These are phyloP conservation scores for Amanita phalloides DNA, from an alignment of 768 basidiomycete species.

Conservation along the genomic window DNA sequence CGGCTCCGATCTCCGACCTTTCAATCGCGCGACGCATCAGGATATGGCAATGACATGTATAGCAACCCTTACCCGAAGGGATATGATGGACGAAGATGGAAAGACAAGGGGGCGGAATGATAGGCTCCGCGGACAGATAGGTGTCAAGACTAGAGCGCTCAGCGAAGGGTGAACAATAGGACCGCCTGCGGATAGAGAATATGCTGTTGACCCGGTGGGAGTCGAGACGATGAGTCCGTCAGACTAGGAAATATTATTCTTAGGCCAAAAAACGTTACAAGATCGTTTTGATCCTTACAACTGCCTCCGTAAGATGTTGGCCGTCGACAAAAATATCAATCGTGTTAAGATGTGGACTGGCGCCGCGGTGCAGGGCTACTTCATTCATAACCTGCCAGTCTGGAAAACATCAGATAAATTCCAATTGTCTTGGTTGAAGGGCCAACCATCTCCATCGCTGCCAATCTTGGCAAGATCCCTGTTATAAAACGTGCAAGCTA, in stretches of 20 bases:
- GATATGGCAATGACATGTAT: neutral
- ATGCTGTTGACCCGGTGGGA: constrained; percentile 93
- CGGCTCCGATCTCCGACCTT: constrained; percentile 82
- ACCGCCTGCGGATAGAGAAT: constrained; percentile 90
- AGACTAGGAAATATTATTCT: constrained; percentile 38
- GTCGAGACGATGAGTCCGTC: constrained; percentile 93
- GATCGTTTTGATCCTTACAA: constrained; percentile 42
- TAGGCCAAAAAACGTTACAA: constrained; percentile 1
- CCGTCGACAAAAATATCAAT: constrained; percentile 92
- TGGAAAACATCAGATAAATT: constrained; percentile 15
- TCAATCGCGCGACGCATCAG: neutral
- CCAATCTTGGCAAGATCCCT: constrained; percentile 45
- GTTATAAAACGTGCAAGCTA: constrained; percentile 73
- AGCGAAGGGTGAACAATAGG: constrained; percentile 93
- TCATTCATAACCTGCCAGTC: constrained; percentile 99
- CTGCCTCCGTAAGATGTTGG: constrained; percentile 91
- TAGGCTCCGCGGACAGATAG: constrained; percentile 90
- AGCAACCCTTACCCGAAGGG: constrained; percentile 46
- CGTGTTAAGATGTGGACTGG: constrained; percentile 84
- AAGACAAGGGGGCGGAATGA: constrained; percentile 90
- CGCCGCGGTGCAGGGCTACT: constrained; percentile 84
- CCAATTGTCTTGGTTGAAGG: neutral
- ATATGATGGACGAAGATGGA: constrained; percentile 70
- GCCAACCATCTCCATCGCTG: constrained; percentile 47
- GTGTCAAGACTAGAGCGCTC: constrained; percentile 83